A percentile compares a stretch with the other conserved stretches of the same genome.
phyloP scores from a whole-genome alignment of 495 filamentous ascomycete genomes.

The Penicillium maclennaniae region DNA sequence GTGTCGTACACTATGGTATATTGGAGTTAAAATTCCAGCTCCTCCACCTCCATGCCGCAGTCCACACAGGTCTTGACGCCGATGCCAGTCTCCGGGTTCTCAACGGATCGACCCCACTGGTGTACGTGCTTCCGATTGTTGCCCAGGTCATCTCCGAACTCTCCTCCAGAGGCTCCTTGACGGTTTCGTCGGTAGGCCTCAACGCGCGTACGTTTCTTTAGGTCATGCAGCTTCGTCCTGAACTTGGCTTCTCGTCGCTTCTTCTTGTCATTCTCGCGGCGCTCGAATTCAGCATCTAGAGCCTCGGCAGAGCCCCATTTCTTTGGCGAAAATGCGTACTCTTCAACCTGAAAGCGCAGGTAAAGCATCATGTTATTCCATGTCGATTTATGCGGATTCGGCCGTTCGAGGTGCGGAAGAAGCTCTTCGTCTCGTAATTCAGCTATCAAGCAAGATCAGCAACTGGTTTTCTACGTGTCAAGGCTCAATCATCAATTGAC shows the following conservation, averaged over 20 bases:
- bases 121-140: conserved; percentile 75
- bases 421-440: conserved; percentile 82
- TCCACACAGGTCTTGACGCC: conserved; percentile 79
- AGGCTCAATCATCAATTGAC: conserved; percentile 15
- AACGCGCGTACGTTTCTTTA: conserved; percentile 90
- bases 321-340: conserved; percentile 75
- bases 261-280: conserved; percentile 77
- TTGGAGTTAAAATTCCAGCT: conserved; percentile 69
- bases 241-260: conserved; percentile 87
- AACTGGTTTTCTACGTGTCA: neutral
- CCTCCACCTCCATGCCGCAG: conserved; percentile 97
- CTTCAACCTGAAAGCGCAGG: conserved; percentile 88
- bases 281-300: conserved; percentile 86
- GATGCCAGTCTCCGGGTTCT: conserved; percentile 73
- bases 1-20: conserved; percentile 2
- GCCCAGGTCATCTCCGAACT: conserved; percentile 74
- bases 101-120: conserved; percentile 80
- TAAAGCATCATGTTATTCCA: conserved; percentile 99
- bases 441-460: conserved; percentile 42
- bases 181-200: conserved; percentile 77
- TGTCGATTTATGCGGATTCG: conserved; percentile 91
- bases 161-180: conserved; percentile 49
- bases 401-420: conserved; percentile 79
- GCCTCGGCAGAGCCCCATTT: conserved; percentile 84
- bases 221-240: conserved; percentile 75